Percentiles rank a stretch among this genome's conserved stretches.
Conservation (phyloP, 176 grass and related monocot genomes). For the Juncus effusus region DNA sequence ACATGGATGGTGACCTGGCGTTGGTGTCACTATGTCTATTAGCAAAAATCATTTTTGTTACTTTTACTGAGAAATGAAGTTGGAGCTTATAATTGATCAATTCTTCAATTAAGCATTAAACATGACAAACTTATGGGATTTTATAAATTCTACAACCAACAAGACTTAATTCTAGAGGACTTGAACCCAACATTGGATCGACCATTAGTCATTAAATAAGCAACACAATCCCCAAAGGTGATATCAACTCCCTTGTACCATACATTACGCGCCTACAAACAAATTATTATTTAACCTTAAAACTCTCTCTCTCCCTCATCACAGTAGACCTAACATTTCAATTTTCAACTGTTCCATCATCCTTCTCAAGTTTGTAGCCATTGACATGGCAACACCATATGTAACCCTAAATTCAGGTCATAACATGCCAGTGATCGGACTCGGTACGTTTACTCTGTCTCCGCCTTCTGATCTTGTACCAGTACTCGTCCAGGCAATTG, state of each 20-base stretch:
- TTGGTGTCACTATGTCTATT: too few species aligned
- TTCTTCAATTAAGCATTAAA: too few species aligned
- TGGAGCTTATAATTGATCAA: too few species aligned
- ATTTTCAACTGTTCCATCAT: conserved; percentile 26
- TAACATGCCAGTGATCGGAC: conserved; percentile 33
- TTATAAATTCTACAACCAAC: too few species aligned
- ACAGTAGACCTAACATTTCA: conserved; percentile 12
- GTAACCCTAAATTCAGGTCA: conserved; percentile 24
- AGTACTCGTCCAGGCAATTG: conserved; percentile 26
- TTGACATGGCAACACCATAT: conserved; percentile 13
- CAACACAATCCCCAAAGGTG: conserved; percentile 15
- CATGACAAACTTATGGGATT: too few species aligned
- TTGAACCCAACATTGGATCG: conserved; percentile 7
- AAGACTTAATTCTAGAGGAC: background rate
- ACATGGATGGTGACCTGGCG: too few species aligned
- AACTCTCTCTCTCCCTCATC: background rate
- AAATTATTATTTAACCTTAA: conserved; percentile 24
- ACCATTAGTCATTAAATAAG: conserved; percentile 15
- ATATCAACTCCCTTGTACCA: conserved; percentile 10
- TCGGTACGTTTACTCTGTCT: conserved; percentile 30
- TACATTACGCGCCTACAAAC: conserved; percentile 18
- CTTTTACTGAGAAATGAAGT: too few species aligned
- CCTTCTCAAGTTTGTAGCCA: background rate
- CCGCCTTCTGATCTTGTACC: conserved; percentile 10
- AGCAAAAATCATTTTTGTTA: too few species aligned